phyloP scores from a whole-genome alignment of 2,329 filamentous ascomycete species.

The Botrytis byssoidea region DNA sequence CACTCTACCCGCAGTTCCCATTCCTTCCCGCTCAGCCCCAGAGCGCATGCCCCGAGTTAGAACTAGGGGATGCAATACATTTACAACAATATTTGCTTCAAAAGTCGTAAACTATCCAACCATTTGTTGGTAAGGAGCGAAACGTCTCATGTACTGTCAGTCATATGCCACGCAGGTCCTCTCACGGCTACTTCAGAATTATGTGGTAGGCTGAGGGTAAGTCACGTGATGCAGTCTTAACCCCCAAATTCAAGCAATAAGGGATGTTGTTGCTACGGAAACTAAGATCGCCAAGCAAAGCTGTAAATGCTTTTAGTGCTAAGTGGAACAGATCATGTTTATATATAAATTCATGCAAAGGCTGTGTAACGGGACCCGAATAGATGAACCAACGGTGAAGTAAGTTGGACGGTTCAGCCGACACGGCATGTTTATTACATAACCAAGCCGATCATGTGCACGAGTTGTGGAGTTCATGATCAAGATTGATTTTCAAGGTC shows the following conservation, averaged over 20 bases:
- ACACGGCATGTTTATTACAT: background rate
- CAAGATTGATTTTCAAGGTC: background rate
- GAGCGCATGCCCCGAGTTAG: background rate
- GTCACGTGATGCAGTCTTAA: background rate
- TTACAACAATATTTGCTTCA: background rate
- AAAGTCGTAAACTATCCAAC: background rate
- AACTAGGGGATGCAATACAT: background rate
- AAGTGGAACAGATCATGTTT: background rate
- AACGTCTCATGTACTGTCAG: background rate
- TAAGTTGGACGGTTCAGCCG: background rate
- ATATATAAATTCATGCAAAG: background rate
- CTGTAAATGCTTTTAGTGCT: background rate
- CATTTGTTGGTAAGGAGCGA: background rate
- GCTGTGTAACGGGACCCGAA: slow-evolving; percentile 3
- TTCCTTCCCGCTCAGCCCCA: background rate
- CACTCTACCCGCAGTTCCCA: background rate
- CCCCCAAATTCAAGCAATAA: background rate
- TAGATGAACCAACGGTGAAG: background rate
- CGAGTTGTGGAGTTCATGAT: background rate
- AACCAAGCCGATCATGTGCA: background rate
- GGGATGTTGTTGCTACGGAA: background rate
- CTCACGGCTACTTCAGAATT: background rate
- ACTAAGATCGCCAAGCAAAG: background rate
- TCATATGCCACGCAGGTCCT: background rate
- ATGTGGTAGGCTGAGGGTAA: background rate